Percentiles rank a stretch among this genome's conserved stretches.
Conservation (phyloP, 2,329 filamentous ascomycete genomes). For the Penicillium sp. region DNA sequence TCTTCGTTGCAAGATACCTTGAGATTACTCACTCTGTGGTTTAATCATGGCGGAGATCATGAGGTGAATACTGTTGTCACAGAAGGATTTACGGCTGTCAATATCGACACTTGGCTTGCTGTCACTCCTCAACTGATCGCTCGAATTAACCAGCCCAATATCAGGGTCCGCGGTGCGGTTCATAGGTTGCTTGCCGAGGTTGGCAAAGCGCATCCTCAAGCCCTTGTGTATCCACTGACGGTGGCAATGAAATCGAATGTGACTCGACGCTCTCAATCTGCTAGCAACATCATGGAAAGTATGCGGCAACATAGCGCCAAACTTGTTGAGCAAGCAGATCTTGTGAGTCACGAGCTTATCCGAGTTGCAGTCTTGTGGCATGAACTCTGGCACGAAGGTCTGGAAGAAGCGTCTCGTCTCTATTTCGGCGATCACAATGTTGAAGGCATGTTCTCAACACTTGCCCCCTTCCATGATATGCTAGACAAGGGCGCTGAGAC, state of each 20-base stretch:
- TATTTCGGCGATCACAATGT: slow-evolving; percentile 99
- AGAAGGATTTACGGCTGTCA: slow-evolving; percentile 87
- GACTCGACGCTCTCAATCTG: slow-evolving; percentile 78
- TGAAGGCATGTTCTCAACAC: slow-evolving; percentile 90
- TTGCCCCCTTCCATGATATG: slow-evolving; percentile 87
- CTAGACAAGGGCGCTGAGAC: slow-evolving; percentile 91
- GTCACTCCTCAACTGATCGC: slow-evolving; percentile 97
- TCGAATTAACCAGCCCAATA: slow-evolving; percentile 93
- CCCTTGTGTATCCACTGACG: slow-evolving; percentile 92
- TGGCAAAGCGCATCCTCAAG: slow-evolving; percentile 90
- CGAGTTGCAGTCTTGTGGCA: slow-evolving; percentile 97
- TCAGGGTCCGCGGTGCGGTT: slow-evolving; percentile 81
- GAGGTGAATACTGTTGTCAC: slow-evolving; percentile 87
- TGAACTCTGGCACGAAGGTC: slow-evolving; percentile 95
- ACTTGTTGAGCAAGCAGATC: slow-evolving; percentile 90
- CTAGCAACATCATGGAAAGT: slow-evolving; percentile 92
- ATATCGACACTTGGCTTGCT: slow-evolving; percentile 96
- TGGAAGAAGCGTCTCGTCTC: slow-evolving; percentile 92
- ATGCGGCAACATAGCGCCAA: slow-evolving; percentile 93
- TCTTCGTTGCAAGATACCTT: slow-evolving; percentile 96
- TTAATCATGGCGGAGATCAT: slow-evolving; percentile 80
- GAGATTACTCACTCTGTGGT: slow-evolving; percentile 90
- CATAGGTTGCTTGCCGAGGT: slow-evolving; percentile 91
- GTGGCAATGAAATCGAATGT: slow-evolving; percentile 97
- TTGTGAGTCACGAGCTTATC: slow-evolving; percentile 94